Conservation (phyloP, 768 basidiomycete species). For the Hirschioporus abietinus region DNA sequence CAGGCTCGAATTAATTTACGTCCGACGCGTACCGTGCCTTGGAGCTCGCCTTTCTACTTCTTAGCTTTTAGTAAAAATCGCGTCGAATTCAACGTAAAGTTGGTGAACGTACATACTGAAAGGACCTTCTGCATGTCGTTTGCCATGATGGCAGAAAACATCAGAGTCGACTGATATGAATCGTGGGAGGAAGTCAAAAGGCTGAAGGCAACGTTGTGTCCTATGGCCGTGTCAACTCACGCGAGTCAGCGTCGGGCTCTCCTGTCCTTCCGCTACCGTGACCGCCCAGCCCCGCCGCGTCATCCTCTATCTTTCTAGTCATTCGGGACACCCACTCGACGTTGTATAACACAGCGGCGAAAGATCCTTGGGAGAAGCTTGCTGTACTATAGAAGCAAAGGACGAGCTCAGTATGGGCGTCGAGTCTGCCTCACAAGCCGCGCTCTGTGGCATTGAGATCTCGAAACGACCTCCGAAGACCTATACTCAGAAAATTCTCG, state of each 20-base stretch:
- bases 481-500: slow-evolving; percentile 48
- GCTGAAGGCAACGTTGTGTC: neutral
- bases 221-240: neutral
- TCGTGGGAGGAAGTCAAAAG: neutral
- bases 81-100: neutral
- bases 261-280: neutral
- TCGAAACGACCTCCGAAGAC: slow-evolving; percentile 44
- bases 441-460: slow-evolving; percentile 26
- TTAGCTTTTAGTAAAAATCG: neutral
- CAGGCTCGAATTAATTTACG: neutral
- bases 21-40: too few relatives aligned
- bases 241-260: neutral
- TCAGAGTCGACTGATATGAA: neutral
- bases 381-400: neutral
- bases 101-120: neutral
- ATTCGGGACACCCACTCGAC: neutral
- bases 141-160: neutral
- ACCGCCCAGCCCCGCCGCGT: neutral
- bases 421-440: neutral
- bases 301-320: neutral
- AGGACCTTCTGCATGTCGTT: neutral
- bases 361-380: neutral
- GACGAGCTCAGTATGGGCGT: neutral
- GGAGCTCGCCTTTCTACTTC: neutral
- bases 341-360: slow-evolving; percentile 9